Percentiles rank a stretch among this genome's conserved stretches.
phyloP scores from a whole-genome alignment of 83 land plant genomes.

The Picea mariana region DNA sequence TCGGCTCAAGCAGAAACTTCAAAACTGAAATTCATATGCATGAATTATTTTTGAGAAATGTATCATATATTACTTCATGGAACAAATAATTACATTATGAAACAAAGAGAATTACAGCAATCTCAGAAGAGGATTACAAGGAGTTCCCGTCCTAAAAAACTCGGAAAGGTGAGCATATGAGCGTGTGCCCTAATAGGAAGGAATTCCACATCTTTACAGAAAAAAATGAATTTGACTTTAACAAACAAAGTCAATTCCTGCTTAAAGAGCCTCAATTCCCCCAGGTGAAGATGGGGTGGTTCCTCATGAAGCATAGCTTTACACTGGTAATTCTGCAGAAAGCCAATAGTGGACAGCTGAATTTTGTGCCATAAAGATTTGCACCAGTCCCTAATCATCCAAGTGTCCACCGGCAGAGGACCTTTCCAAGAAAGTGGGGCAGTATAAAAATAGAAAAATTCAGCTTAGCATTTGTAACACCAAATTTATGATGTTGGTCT shows the following conservation, averaged over 20 bases:
- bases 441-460: background rate
- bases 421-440: background rate
- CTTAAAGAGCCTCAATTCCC: background rate
- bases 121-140: background rate
- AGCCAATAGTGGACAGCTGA: background rate
- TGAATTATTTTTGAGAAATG: background rate
- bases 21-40: background rate
- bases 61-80: background rate
- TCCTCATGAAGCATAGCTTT: background rate
- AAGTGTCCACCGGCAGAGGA: background rate
- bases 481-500: no score
- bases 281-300: background rate
- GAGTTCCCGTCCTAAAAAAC: background rate
- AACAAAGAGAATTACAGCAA: background rate
- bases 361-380: background rate
- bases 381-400: background rate
- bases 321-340: background rate
- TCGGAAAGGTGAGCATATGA: no score
- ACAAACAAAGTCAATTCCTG: background rate
- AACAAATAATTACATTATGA: no score
- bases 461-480: background rate
- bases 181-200: background rate
- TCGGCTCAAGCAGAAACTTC: background rate
- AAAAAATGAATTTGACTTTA: background rate
- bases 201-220: background rate